phyloP scores from a whole-genome alignment of 805 yeast genomes.

The Metschnikowia cerradonensis region DNA sequence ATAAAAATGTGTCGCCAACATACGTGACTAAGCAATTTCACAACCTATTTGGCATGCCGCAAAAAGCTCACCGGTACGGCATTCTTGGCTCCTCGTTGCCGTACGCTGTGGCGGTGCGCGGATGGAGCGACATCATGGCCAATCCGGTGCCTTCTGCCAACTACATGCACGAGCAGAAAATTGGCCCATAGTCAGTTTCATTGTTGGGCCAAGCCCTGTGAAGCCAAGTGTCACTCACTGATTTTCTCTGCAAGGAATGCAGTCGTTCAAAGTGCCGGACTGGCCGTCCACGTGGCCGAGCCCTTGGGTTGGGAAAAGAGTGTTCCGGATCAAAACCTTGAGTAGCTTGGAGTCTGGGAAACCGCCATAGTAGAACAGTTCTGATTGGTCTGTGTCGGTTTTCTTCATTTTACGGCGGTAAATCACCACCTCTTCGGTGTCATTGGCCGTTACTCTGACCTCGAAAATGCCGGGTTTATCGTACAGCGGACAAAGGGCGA shows the following conservation, averaged over 20 bases:
- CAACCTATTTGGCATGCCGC: constrained; percentile 52
- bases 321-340: constrained; percentile 62
- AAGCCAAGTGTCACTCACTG: background rate
- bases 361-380: constrained; percentile 50
- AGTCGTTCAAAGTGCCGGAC: constrained; percentile 11
- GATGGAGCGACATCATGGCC: constrained; percentile 37
- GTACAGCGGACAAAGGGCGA: constrained; percentile 22
- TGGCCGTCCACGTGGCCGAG: constrained; percentile 62
- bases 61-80: constrained; percentile 38
- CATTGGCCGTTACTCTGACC: constrained; percentile 8
- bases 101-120: constrained; percentile 42
- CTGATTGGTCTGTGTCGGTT: constrained; percentile 26
- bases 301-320: constrained; percentile 48
- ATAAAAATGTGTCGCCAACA: constrained; percentile 45
- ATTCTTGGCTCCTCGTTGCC: constrained; percentile 50
- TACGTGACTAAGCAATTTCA: constrained; percentile 55
- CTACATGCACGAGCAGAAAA: background rate
- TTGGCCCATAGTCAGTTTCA: background rate
- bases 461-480: constrained; percentile 24
- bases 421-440: constrained; percentile 22
- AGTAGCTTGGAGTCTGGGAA: constrained; percentile 84
- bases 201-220: too few species aligned
- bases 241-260: constrained; percentile 13
- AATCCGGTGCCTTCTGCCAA: background rate
- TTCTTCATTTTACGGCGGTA: constrained; percentile 55